Conservation (phyloP, 2,329 filamentous ascomycete genomes). For the Fonsecaea nubica region DNA sequence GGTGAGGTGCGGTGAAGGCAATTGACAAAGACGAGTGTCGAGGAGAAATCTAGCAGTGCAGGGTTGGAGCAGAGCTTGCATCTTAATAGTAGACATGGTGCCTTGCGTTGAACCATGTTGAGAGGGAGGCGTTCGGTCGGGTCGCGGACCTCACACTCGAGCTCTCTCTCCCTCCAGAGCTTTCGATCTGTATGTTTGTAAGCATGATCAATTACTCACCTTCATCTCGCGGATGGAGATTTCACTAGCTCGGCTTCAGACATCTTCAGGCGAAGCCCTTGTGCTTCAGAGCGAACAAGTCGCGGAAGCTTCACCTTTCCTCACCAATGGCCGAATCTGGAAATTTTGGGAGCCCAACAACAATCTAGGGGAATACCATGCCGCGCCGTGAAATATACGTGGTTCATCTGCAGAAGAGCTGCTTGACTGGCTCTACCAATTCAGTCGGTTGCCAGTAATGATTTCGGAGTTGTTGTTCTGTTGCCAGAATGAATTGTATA, state of each 20-base stretch:
- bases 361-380: neutral
- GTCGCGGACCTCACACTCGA: neutral
- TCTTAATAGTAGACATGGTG: neutral
- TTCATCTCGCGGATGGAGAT: neutral
- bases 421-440: neutral
- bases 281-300: neutral
- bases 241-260: neutral
- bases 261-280: neutral
- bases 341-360: neutral
- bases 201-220: neutral
- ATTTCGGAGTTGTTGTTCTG: neutral
- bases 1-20: neutral
- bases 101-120: neutral
- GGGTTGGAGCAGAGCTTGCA: neutral
- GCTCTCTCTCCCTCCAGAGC: neutral
- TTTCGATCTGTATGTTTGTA: neutral
- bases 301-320: neutral
- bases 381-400: neutral
- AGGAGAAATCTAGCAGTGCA: neutral
- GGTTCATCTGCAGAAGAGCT: neutral
- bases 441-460: neutral
- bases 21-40: neutral
- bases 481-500: neutral
- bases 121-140: neutral
- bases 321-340: neutral